Conservation (phyloP, 2,329 filamentous ascomycete species). For the Lachnellula subtilissima region DNA sequence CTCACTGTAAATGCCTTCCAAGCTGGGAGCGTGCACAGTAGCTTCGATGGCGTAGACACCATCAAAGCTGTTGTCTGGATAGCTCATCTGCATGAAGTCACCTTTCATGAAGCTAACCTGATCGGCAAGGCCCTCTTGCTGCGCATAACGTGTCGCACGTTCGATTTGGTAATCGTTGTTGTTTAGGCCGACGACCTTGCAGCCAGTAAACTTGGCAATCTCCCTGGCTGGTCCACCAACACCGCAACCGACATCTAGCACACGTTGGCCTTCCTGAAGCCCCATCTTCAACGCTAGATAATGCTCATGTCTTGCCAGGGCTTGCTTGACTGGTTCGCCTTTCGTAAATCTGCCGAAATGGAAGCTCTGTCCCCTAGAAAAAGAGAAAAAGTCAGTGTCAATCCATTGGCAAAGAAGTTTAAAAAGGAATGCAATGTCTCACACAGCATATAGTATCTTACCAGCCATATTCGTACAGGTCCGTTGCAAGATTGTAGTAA, state of each 20-base stretch:
- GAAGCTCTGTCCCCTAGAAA: slow-evolving; percentile 67
- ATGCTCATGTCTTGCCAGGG: slow-evolving; percentile 94
- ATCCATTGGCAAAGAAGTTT: too few species aligned
- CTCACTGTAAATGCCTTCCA: slow-evolving; percentile 89
- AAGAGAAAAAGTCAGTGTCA: too few species aligned
- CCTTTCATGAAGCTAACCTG: slow-evolving; percentile 88
- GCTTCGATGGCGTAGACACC: slow-evolving; percentile 97
- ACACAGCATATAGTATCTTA: too few species aligned
- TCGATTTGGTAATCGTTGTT: slow-evolving; percentile 99
- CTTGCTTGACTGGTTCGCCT: slow-evolving; percentile 83
- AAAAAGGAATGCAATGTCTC: too few species aligned
- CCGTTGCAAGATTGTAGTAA: slow-evolving; percentile 97
- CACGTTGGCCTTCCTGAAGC: slow-evolving; percentile 79
- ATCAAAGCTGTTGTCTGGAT: slow-evolving; percentile 87
- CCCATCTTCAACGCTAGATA: slow-evolving; percentile 89
- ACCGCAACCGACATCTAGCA: slow-evolving; percentile 94
- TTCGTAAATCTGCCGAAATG: slow-evolving; percentile 93
- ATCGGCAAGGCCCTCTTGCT: slow-evolving; percentile 72
- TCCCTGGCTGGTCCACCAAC: slow-evolving; percentile 92
- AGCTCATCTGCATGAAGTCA: slow-evolving; percentile 98
- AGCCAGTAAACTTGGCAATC: slow-evolving; percentile 92
- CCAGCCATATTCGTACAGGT: slow-evolving; percentile 96
- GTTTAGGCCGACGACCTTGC: slow-evolving; percentile 87
- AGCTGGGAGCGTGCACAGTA: slow-evolving; percentile 85
- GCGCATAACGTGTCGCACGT: slow-evolving; percentile 79